Percentiles rank a stretch among this genome's conserved stretches.
Evolutionary conservation across 2,329 filamentous ascomycete genomes (phyloP).

Genomic region (Epichloe aotearoae): DNA sequence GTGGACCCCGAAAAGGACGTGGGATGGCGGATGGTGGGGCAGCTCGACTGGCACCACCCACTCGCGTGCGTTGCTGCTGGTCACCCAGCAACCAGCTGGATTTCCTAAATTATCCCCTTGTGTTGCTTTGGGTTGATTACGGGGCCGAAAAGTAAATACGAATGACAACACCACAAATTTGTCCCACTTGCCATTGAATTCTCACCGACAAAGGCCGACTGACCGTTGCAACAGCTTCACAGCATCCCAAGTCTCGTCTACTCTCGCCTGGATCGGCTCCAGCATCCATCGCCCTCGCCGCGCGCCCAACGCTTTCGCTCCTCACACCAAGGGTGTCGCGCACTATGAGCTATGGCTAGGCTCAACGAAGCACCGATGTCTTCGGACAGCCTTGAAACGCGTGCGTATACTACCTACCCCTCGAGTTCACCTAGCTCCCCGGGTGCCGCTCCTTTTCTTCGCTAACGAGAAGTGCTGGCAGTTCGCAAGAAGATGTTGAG

Average conservation of each 20-base stretch:
- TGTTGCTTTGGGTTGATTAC: constrained; percentile 12
- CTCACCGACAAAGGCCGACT: constrained; percentile 4
- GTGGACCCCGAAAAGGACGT: not conserved
- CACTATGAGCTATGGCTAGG: constrained; percentile 54
- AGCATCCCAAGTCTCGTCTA: not conserved
- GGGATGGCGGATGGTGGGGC: constrained; percentile 13
- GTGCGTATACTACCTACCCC: constrained; percentile 33
- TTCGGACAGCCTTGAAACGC: constrained; percentile 56
- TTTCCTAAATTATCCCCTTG: too few relatives aligned
- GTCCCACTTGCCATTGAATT: not conserved
- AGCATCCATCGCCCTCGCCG: not conserved
- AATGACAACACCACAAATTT: constrained; percentile 17
- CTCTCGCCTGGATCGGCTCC: not conserved
- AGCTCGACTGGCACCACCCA: constrained; percentile 3
- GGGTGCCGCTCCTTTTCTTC: not conserved
- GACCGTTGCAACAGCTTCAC: constrained; percentile 1
- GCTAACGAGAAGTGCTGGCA: constrained; percentile 19
- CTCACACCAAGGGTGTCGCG: constrained; percentile 7
- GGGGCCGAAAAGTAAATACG: constrained; percentile 19
- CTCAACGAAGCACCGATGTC: constrained; percentile 62
- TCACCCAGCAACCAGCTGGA: constrained; percentile 17
- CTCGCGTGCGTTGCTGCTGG: constrained; percentile 11
- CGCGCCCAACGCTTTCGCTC: not conserved
- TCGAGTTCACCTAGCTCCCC: not conserved
- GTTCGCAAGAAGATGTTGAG: constrained; percentile 69